Base-by-base conservation (phyloP, 2,329 filamentous ascomycete species). In the Penicillium sp. region DNA sequence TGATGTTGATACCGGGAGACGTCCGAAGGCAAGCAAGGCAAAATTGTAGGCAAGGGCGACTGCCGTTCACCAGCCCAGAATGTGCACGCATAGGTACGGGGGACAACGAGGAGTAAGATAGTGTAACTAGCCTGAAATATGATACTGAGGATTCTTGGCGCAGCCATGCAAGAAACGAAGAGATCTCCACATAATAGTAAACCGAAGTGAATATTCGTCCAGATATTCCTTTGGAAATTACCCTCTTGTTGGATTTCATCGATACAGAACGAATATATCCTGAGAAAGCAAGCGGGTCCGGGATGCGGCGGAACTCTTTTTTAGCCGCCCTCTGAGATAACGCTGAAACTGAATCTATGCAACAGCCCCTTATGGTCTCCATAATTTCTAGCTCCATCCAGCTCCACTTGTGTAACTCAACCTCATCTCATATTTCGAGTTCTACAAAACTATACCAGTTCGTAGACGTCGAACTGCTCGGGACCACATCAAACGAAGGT, bases 1-100 rank as follows among this genome's bases (percentile, higher is more conserved):
- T 23, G 44, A 55, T 12, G 31, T 55, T 19, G 52, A 55, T 49
- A 33, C 33, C 13, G 52, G 52, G 19, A 39, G 44, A 33, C 36
- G 38, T 13, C 52, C 52, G 7, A 55, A 42, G 17, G 43, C 35
- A 19, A 41, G 44, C 36, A 55, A 49, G 44, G 35, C 52, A 5
- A 55, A 49, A 29, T 15, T 55, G 38, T 55, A 29, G 38, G 23
- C 17, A 29, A 50, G 6, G 12, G 10, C 7, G 23, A 10, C 29
- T 48, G 8, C 29, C 6, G 4, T 17, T 15, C 8, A 33, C 2
- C 13, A 9, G 4, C 5, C 45, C 8, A 35, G 19, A 33, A 23
- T 33, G 19, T 17, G 29, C 19, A 35, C 4, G 15, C 9, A 12
- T 19, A 25, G 43, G 15, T 35, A 23, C 3, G 9, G 15, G 29